Evolutionary conservation across 2,329 filamentous ascomycete genomes (phyloP), one percentile per base, ranked within the genome.

Genomic region (Cladobotryum protrusum): DNA sequence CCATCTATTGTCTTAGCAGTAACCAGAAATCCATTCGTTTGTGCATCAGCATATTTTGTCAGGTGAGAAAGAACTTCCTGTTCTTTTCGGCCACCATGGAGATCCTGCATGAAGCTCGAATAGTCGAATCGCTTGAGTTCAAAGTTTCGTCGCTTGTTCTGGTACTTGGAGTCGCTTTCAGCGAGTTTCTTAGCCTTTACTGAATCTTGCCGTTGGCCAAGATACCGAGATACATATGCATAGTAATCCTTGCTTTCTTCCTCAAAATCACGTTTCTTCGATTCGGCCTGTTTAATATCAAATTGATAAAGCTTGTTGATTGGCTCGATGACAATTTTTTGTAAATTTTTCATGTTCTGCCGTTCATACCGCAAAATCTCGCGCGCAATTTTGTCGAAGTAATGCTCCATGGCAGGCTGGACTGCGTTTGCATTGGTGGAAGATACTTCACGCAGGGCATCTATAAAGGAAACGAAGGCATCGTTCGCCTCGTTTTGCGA

Each of bases 171-270:
- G 67, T 99, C 93, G 59, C 90, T 96, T 60, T 96, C 90, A 37
- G 82, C 87, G 54, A 93, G 83, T 71, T 97, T 97, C 78, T 99
- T 99, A 66, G 95, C 88, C 70, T 97, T 99, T 61, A 96, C 76
- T 7, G 92, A 95, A 68, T 99, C 93, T 64, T 95, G 90, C 40
- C 92, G 82, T 66, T 97, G 92, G 32, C 93, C 93, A n/a, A 99
- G 81, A 69, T 99, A 99, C 43, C 90, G 84, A 55, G 90, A 87
- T 45, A 97, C 88, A 64, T 96, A 99, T 55, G 87, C 85, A 69
- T 99, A 99, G 70, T 96, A 99, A 65, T 99, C 93, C 66, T 95
- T 93, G 72, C 92, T 97, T 67, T 99, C 93, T 62, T 99, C 93
- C 56, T 99, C 93, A 60, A 99, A 99, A 59, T 97, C 93, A 57